phyloP scores from a whole-genome alignment of 164 flowering plant genomes.

The Stephania japonica region DNA sequence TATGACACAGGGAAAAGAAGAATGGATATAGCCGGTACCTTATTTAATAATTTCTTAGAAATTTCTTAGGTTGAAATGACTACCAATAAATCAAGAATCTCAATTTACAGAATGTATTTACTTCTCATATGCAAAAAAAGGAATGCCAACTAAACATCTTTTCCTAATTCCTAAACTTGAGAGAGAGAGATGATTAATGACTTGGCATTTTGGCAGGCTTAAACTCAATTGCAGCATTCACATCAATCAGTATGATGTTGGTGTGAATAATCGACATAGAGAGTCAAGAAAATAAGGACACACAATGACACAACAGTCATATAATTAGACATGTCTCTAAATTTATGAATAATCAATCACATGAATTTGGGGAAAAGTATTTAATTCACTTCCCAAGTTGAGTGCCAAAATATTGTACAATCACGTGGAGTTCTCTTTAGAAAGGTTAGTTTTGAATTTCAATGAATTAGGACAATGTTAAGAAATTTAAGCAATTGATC shows the following conservation, averaged over 20 bases:
- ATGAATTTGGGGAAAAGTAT: no score
- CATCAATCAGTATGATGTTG: not conserved
- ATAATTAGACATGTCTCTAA: not conserved
- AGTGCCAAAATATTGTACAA: no score
- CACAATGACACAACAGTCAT: not conserved
- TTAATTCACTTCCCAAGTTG: no score
- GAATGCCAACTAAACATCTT: not conserved
- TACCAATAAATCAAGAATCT: not conserved
- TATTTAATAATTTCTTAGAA: no score
- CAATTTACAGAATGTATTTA: not conserved
- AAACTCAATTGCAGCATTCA: not conserved
- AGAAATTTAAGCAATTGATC: not conserved
- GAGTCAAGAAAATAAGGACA: not conserved
- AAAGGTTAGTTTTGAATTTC: not conserved
- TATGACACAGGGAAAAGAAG: no score
- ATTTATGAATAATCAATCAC: no score
- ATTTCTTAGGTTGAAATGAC: no score
- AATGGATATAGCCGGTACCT: no score
- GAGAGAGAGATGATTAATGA: not conserved
- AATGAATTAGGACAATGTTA: not conserved
- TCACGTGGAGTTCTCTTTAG: no score
- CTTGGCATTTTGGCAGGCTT: not conserved
- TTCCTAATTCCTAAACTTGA: not conserved
- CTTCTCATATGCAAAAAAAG: not conserved
- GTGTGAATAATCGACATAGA: not conserved